phyloP scores from a whole-genome alignment of 805 yeast genomes.

The Teunomyces tritomae region DNA sequence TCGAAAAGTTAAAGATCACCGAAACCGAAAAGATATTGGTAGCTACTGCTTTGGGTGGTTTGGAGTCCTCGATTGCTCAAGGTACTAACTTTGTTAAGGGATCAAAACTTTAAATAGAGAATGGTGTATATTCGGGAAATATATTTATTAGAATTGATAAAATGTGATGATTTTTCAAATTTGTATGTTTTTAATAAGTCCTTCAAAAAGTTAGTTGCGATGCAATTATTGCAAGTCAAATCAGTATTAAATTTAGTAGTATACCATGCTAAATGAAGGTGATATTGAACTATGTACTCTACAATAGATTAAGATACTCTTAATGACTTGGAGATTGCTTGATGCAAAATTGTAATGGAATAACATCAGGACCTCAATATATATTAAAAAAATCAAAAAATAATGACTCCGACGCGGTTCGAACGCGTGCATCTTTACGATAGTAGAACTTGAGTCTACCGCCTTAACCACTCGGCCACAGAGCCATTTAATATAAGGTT shows the following conservation, averaged over 20 bases:
- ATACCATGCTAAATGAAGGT: too few species aligned
- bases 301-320: too few species aligned
- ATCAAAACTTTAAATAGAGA: conserved; percentile 28
- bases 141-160: not conserved
- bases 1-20: conserved; percentile 27
- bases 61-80: conserved; percentile 37
- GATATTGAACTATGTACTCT: too few species aligned
- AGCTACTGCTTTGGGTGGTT: conserved; percentile 38
- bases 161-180: not conserved
- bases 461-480: conserved; percentile 3
- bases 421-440: conserved; percentile 3
- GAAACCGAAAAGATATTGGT: conserved; percentile 32
- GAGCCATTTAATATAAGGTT: not conserved
- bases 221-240: too few species aligned
- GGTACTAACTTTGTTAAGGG: conserved; percentile 40
- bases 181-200: not conserved
- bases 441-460: conserved; percentile 1
- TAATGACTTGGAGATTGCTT: too few species aligned
- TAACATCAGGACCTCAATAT: not conserved
- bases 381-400: not conserved
- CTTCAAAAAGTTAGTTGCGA: too few species aligned
- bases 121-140: not conserved
- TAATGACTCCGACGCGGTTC: conserved; percentile 2
- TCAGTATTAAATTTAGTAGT: too few species aligned
- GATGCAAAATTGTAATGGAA: too few species aligned